phyloP scores from a whole-genome alignment of 2,329 filamentous ascomycete genomes.

The Clonostachys rosea region DNA sequence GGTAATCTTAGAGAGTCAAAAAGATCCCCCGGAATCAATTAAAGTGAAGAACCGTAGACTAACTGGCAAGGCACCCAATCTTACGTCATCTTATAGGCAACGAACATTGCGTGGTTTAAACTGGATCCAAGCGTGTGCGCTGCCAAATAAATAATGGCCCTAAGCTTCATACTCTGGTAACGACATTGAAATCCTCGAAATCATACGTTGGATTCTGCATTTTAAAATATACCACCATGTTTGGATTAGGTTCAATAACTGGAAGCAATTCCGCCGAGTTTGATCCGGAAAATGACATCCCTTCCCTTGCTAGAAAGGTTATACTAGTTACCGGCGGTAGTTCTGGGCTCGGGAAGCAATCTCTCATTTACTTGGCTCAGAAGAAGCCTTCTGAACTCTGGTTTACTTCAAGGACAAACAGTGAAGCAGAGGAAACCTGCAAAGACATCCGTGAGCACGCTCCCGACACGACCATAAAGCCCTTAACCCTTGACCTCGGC shows the following conservation, averaged over 20 bases:
- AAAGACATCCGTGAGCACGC: not conserved
- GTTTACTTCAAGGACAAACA: not conserved
- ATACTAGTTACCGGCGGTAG: not conserved
- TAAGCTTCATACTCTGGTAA: too few species aligned
- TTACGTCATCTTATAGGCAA: too few species aligned
- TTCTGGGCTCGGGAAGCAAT: not conserved
- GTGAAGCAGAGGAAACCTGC: not conserved
- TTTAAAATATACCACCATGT: not conserved
- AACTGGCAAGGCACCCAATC: too few species aligned
- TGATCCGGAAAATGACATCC: not conserved
- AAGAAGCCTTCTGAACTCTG: not conserved
- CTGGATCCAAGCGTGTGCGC: too few species aligned
- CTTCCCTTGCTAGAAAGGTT: not conserved
- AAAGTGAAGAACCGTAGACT: too few species aligned
- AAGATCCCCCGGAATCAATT: too few species aligned
- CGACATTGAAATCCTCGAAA: too few species aligned
- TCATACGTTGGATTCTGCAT: too few species aligned
- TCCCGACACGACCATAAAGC: not conserved
- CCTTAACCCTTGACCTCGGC: not conserved
- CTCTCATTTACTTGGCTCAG: not conserved
- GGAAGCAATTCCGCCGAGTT: not conserved
- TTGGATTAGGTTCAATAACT: not conserved
- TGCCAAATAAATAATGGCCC: too few species aligned
- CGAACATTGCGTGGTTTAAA: too few species aligned
- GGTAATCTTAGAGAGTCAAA: too few species aligned